Evolutionary conservation across 768 basidiomycete species (phyloP), one percentile per base, ranked within the genome.

Genomic region (Suillus clintonianus): DNA sequence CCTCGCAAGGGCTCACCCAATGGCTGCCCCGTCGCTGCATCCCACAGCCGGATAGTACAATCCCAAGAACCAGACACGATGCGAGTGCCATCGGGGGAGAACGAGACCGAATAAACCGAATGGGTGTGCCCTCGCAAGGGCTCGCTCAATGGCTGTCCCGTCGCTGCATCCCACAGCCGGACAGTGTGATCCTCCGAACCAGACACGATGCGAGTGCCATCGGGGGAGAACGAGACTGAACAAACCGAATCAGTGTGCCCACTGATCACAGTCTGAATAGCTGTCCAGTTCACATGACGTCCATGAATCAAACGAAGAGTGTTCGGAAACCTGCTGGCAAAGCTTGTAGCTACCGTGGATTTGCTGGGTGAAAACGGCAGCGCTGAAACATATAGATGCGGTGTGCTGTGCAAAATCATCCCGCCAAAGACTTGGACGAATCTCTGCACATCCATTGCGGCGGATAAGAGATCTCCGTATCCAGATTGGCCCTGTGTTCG

Each of bases 351-450:
- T 68, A 68, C 74, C 72, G 42, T 70, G 67, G 22, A 80, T 75
- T 62, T 62, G 24, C 11, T 32, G 32, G 71, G 72, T 19, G 65
- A 57, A 59, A 74, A 72, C 30, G 71, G 66, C 19, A 74, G 37
- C 1, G 65, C 71, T 37, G 71, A 72, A 13, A 70, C 19, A 61
- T 73, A 73, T 6, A 73, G 65, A 51, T 73, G 72, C 3, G 71
- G 68, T 2, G 62, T 65, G 64, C 67, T 69, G 27, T 70, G 60
- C 14, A 59, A 34, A 19, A 72, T 69, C 9, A 60, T 39, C 22
- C 27, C 36, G 13, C 6, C 45, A 32, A 72, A 72, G 1, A 55
- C 30, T 19, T 48, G 24, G 6, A 71, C 60, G 48, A 71, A 71
- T 55, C 60, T 61, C 5, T 45, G 24, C 1, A 48, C 55, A 57